Percentiles rank a stretch among this genome's conserved stretches.
phyloP scores from a whole-genome alignment of 768 basidiomycete genomes.

The Boletus rex-veris region DNA sequence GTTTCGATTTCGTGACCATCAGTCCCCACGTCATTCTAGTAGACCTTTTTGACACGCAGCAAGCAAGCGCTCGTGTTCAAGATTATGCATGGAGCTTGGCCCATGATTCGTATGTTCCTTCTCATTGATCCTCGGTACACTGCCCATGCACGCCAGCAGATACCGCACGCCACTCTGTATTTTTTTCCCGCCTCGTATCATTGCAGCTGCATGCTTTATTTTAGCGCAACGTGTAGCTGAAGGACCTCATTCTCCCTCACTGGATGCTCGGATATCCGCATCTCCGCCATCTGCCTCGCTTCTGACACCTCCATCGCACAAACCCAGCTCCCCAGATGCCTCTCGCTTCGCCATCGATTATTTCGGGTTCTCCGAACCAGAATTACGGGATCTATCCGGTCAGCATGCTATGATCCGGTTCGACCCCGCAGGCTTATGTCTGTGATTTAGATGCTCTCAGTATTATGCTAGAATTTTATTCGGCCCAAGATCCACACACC shows the following conservation, averaged over 20 bases:
- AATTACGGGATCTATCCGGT: constrained; percentile 64
- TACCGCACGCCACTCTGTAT: constrained; percentile 79
- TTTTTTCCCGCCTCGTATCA: constrained; percentile 62
- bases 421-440: constrained; percentile 3
- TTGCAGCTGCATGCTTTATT: constrained; percentile 75
- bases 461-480: constrained; percentile 72
- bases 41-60: constrained; percentile 61
- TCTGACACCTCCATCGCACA: constrained; percentile 77
- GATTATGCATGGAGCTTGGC: constrained; percentile 85
- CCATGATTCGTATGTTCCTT: constrained; percentile 71
- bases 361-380: constrained; percentile 58
- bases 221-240: constrained; percentile 71
- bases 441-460: constrained; percentile 50
- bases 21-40: constrained; percentile 76
- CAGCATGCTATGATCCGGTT: constrained; percentile 9
- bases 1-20: constrained; percentile 79
- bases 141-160: constrained; percentile 36
- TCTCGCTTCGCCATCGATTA: constrained; percentile 65
- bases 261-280: constrained; percentile 70
- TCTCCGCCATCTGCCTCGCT: constrained; percentile 71
- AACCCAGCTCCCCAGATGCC: constrained; percentile 67
- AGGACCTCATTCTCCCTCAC: constrained; percentile 68
- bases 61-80: constrained; percentile 48
- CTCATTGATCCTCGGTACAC: background rate
- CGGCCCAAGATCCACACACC: constrained; percentile 51